Conservation (phyloP, 2,329 filamentous ascomycete species). For the Aschersonia sp. region DNA sequence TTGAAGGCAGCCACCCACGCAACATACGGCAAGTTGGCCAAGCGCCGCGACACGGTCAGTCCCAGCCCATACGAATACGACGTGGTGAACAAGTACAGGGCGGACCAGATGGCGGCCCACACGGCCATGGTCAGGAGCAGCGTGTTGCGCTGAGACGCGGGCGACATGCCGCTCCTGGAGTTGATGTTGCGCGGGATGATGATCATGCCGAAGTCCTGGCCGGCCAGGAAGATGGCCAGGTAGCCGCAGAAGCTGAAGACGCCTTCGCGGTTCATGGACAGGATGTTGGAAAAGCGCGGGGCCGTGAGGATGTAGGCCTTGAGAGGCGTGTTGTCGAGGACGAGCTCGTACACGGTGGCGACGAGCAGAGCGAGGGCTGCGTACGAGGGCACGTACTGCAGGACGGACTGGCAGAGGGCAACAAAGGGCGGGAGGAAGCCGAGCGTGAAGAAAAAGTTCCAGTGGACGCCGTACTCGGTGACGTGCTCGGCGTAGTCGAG, state of each 20-base stretch:
- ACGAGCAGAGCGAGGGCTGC: conserved; percentile 59
- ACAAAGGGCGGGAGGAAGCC: conserved; percentile 80
- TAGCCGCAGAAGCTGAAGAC: conserved; percentile 94
- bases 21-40: conserved; percentile 89
- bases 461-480: conserved; percentile 93
- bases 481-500: conserved; percentile 95
- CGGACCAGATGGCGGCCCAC: conserved; percentile 54
- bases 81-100: conserved; percentile 55
- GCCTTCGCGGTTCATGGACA: conserved; percentile 88
- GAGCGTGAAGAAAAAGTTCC: conserved; percentile 99
- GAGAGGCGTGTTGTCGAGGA: conserved; percentile 62
- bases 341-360: conserved; percentile 55
- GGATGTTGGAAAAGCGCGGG: conserved; percentile 52
- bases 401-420: conserved; percentile 61
- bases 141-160: conserved; percentile 33
- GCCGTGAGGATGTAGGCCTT: conserved; percentile 74
- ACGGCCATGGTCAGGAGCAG: conserved; percentile 48
- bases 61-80: conserved; percentile 55
- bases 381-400: conserved; percentile 60
- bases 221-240: conserved; percentile 83
- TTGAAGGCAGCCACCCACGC: conserved; percentile 92
- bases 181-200: conserved; percentile 50
- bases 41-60: conserved; percentile 66
- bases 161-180: conserved; percentile 22
- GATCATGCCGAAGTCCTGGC: conserved; percentile 69